Conservation (phyloP, 768 basidiomycete species). For the Chlorophyllum brunneum region DNA sequence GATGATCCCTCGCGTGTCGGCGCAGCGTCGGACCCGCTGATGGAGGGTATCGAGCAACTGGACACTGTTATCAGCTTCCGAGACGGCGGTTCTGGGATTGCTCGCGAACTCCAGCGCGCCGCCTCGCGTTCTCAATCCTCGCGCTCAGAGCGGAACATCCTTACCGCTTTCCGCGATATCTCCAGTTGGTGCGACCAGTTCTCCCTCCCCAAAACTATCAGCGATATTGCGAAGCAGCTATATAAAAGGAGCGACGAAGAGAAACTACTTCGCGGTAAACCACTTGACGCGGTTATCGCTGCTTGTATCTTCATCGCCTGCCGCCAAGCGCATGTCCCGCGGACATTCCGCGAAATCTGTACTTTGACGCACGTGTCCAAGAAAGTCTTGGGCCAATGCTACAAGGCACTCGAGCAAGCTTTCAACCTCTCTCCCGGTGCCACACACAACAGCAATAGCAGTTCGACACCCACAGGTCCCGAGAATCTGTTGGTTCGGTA, state of each 20-base stretch:
- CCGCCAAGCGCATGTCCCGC: conserved; percentile 89
- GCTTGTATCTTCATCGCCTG: conserved; percentile 99
- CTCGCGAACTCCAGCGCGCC: conserved; percentile 89
- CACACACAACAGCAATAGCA: conserved; percentile 38
- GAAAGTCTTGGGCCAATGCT: conserved; percentile 92
- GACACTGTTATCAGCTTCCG: conserved; percentile 94
- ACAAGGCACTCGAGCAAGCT: conserved; percentile 83
- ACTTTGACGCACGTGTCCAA: conserved; percentile 92
- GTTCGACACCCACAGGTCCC: conserved; percentile 58
- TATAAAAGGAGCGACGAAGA: conserved; percentile 98
- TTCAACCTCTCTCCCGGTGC: conserved; percentile 87
- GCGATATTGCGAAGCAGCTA: conserved; percentile 94
- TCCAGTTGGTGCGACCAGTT: conserved; percentile 94
- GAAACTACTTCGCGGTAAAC: conserved; percentile 87
- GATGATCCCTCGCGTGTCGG: conserved; percentile 99
- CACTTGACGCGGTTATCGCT: conserved; percentile 89
- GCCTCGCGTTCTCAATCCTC: conserved; percentile 76
- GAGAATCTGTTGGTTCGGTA: conserved; percentile 90
- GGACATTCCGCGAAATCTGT: conserved; percentile 95
- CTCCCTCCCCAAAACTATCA: conserved; percentile 88
- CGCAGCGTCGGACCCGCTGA: conserved; percentile 86
- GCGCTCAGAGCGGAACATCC: conserved; percentile 80
- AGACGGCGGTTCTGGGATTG: conserved; percentile 91
- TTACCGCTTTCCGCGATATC: conserved; percentile 88
- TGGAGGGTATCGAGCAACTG: conserved; percentile 93